Percentiles rank a stretch among this genome's conserved stretches.
These are phyloP conservation scores for Pichia scutulata DNA, from an alignment of 805 yeast species.

Conservation along the genomic window DNA sequence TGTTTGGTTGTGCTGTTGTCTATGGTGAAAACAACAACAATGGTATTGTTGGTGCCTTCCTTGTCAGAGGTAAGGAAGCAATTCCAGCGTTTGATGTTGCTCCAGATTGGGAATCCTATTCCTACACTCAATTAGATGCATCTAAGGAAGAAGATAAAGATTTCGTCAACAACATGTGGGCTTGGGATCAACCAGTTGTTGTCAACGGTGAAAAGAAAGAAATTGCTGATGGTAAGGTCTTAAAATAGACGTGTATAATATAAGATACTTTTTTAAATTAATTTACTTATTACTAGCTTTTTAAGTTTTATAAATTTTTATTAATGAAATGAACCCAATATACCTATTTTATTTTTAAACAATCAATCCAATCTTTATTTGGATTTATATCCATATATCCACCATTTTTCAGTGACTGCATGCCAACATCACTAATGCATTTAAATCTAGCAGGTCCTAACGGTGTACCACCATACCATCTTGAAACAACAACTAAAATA, in stretches of 20 bases:
- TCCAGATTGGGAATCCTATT: conserved; percentile 97
- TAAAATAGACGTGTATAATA: conserved; percentile 50
- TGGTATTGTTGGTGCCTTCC: conserved; percentile 92
- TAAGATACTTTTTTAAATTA: not conserved
- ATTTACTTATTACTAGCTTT: not conserved
- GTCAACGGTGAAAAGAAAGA: conserved; percentile 75
- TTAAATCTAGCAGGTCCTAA: conserved; percentile 67
- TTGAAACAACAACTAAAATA: conserved; percentile 56
- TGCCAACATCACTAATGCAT: conserved; percentile 51
- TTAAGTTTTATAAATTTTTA: not conserved
- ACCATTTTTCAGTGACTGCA: conserved; percentile 40
- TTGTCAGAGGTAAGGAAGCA: conserved; percentile 90
- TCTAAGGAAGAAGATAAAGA: conserved; percentile 68
- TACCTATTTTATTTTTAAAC: not conserved
- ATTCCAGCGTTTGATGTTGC: conserved; percentile 95
- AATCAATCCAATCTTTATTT: conserved; percentile 13
- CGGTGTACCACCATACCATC: conserved; percentile 81
- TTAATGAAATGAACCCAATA: not conserved
- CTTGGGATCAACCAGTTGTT: conserved; percentile 93
- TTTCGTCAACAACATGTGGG: conserved; percentile 86
- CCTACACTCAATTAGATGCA: conserved; percentile 75
- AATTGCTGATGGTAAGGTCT: conserved; percentile 96
- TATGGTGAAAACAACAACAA: conserved; percentile 98
- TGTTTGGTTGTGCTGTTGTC: conserved; percentile 91
- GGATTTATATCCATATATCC: conserved; percentile 18